Percentiles rank a stretch among this genome's conserved stretches.
phyloP scores from a whole-genome alignment of 768 basidiomycete species.

The Lactifluus volemus region DNA sequence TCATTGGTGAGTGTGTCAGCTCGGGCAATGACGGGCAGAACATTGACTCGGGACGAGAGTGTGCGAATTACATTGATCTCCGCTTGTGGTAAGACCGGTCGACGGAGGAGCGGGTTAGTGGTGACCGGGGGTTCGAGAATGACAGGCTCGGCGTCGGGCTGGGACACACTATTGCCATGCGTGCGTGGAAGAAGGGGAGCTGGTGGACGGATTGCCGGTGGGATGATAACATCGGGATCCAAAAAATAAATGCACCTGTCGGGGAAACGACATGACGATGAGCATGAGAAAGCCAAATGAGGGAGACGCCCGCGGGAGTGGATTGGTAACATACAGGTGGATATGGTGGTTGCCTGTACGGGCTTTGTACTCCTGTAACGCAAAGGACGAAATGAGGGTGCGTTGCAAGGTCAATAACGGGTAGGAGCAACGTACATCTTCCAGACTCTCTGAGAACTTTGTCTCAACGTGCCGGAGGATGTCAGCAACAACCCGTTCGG shows the following conservation, averaged over 20 bases:
- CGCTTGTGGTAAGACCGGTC: constrained; percentile 55
- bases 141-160: constrained; percentile 63
- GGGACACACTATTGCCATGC: constrained; percentile 63
- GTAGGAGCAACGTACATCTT: constrained; percentile 53
- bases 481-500: constrained; percentile 58
- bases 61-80: constrained; percentile 76
- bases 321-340: constrained; percentile 51
- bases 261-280: constrained; percentile 1
- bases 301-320: constrained; percentile 4
- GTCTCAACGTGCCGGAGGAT: constrained; percentile 65
- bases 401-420: not conserved
- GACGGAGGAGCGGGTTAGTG: constrained; percentile 58
- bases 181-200: constrained; percentile 59
- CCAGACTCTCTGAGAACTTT: constrained; percentile 62
- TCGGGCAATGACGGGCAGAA: constrained; percentile 77
- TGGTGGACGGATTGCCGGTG: constrained; percentile 59
- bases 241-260: constrained; percentile 78
- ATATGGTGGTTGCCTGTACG: constrained; percentile 68
- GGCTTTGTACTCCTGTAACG: constrained; percentile 57
- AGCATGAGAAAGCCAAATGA: constrained; percentile 12
- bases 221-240: constrained; percentile 75
- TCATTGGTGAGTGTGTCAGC: constrained; percentile 79
- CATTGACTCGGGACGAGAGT: constrained; percentile 75
- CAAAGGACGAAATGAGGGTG: constrained; percentile 16
- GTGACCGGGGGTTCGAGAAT: constrained; percentile 75